Evolutionary conservation across 768 basidiomycete species (phyloP).

Genomic region (Rickenella mellea): DNA sequence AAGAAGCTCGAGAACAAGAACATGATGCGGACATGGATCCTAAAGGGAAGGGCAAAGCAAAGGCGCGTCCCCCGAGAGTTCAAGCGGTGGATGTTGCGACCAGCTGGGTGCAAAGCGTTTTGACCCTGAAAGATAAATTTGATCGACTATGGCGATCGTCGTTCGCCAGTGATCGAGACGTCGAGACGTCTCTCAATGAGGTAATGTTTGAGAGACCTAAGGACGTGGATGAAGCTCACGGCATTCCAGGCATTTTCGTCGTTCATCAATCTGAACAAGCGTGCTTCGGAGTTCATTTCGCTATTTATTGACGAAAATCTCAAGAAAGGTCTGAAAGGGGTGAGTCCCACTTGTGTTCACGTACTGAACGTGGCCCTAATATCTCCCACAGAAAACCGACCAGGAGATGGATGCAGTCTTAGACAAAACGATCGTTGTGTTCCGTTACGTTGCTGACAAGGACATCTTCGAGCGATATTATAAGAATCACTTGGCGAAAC

Average conservation of each 20-base stretch:
- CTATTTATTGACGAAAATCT: slow-evolving; percentile 95
- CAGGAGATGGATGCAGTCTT: slow-evolving; percentile 80
- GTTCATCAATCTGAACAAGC: slow-evolving; percentile 82
- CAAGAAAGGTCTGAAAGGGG: slow-evolving; percentile 89
- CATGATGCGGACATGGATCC: slow-evolving; percentile 18
- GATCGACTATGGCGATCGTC: slow-evolving; percentile 64
- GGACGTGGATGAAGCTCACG: not conserved
- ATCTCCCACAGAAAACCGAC: slow-evolving; percentile 73
- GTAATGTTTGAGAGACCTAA: slow-evolving; percentile 30
- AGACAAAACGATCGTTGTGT: slow-evolving; percentile 94
- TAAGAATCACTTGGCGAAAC: slow-evolving; percentile 90
- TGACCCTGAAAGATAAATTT: slow-evolving; percentile 88
- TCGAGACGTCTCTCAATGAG: slow-evolving; percentile 80
- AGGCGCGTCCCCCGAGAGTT: slow-evolving; percentile 25
- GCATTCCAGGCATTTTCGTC: slow-evolving; percentile 72
- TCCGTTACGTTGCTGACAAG: slow-evolving; percentile 90
- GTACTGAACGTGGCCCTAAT: slow-evolving; percentile 1
- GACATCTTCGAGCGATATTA: slow-evolving; percentile 98
- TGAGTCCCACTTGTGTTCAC: slow-evolving; percentile 28
- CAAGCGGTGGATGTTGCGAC: slow-evolving; percentile 57
- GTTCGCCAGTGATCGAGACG: slow-evolving; percentile 61
- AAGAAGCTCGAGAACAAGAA: slow-evolving; percentile 25
- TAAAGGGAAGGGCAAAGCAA: slow-evolving; percentile 47
- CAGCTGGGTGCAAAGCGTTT: slow-evolving; percentile 88
- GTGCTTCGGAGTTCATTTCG: slow-evolving; percentile 90